Base-by-base conservation (phyloP, 768 basidiomycete genomes). In the Naganishia randhawae region DNA sequence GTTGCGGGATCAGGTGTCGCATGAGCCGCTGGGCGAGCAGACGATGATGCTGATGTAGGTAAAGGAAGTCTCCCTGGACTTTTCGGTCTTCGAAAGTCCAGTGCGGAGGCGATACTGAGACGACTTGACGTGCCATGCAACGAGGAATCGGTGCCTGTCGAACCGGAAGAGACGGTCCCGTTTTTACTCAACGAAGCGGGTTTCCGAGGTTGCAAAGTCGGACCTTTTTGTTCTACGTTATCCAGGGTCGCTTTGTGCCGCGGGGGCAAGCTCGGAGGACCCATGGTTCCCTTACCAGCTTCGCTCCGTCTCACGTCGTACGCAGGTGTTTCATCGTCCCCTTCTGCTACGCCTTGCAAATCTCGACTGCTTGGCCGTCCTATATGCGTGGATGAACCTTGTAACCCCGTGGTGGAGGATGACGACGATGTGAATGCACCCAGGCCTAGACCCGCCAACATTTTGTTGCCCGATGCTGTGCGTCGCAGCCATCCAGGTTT, bases 401-500 rank as follows among this genome's bases (percentile, higher is more conserved):
- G 37, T 22, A 39, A 42, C 27, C 57, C 37, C 29, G 37, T 14
- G 33, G 32, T n/a, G 33, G 37, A 19, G 11, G 33, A 55, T 2
- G 54, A 55, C 5, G 33, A 55, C 8, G 54, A 55, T 3, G 32
- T 4, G 31, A 55, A 35, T 32, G 54, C 19, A 22, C 57, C 57
- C 11, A 61, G 32, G 25, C 57, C 57, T 16, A 61, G 57, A 31
- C 55, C 67, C 3, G 69, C 65, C 10, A 70, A 31, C n/a, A 51
- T 51, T 39, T 70, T 70, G 50, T 42, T 41, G 6, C 65, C 65
- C 6, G 63, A 66, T 13, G 69, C 65, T 13, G 69, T 70, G 13
- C 69, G 42, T 53, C 66, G 66, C 27, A 70, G 41, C 69, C 69
- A 70, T 27, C 57, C 27, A 8, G 69, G 69, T 54, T 70, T 70